Percentiles rank a stretch among this genome's conserved stretches.
Evolutionary conservation across 2,329 filamentous ascomycete genomes (phyloP).

Genomic region (Aspergillus cejpii): DNA sequence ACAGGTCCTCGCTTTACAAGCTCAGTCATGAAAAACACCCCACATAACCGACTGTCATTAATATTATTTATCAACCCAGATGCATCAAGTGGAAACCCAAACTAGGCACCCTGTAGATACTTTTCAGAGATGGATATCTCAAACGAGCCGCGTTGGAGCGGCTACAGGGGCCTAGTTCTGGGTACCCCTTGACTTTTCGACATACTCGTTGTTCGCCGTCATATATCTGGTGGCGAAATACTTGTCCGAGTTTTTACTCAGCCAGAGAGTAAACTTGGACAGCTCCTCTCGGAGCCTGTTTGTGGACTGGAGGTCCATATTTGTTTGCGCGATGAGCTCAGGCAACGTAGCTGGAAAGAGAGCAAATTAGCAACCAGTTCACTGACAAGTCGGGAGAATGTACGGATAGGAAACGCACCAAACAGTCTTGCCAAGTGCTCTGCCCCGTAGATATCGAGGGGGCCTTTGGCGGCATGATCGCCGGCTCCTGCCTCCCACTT

Average conservation of each 20-base stretch:
- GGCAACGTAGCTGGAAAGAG: constrained; percentile 68
- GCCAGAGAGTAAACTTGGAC: constrained; percentile 76
- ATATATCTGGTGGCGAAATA: constrained; percentile 59
- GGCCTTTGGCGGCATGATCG: constrained; percentile 61
- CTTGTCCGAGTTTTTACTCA: constrained; percentile 65
- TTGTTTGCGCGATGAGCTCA: constrained; percentile 91
- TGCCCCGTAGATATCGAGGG: constrained; percentile 80
- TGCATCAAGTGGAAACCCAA: neutral
- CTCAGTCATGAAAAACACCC: too few species aligned
- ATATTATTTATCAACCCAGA: neutral
- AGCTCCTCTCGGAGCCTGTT: constrained; percentile 84
- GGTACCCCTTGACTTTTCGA: constrained; percentile 31
- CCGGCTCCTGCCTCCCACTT: constrained; percentile 58
- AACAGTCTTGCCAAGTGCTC: constrained; percentile 87
- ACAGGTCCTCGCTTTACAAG: too few species aligned
- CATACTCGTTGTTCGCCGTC: constrained; percentile 36
- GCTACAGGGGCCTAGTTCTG: constrained; percentile 27
- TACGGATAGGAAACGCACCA: constrained; percentile 51
- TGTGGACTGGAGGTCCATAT: constrained; percentile 92
- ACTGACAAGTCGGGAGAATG: constrained; percentile 1
- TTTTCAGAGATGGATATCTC: too few species aligned
- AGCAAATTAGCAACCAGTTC: constrained; percentile 6
- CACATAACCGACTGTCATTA: neutral
- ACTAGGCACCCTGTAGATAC: too few species aligned
- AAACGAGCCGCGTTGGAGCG: constrained; percentile 29